phyloP scores from a whole-genome alignment of 805 yeast species.

The Candida loeiensis region DNA sequence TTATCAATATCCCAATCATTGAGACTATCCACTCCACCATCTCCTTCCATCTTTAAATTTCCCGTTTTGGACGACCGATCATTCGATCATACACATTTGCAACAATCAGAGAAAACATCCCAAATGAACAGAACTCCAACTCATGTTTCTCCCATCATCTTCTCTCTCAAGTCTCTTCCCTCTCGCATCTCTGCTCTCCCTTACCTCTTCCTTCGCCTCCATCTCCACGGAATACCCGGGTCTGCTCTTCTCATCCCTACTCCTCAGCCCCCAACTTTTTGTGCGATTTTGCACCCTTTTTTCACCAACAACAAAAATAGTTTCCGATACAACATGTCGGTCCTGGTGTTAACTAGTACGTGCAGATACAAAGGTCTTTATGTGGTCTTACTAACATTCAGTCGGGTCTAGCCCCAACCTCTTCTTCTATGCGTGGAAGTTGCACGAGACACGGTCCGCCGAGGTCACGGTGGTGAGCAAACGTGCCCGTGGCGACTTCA shows the following conservation, averaged over 20 bases:
- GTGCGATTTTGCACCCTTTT: conserved; percentile 1
- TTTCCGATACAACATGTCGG: background rate
- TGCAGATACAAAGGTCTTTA: background rate
- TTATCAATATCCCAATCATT: too few species aligned
- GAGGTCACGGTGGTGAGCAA: conserved; percentile 39
- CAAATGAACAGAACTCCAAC: too few species aligned
- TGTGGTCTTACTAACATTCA: conserved; percentile 12
- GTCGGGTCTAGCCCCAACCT: conserved; percentile 59
- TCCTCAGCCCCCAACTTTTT: conserved; percentile 3
- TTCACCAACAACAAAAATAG: background rate
- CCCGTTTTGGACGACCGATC: too few species aligned
- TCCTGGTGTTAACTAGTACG: conserved; percentile 3
- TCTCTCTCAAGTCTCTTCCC: too few species aligned
- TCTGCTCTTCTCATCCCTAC: conserved; percentile 11
- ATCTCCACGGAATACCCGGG: conserved; percentile 4
- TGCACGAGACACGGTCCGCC: conserved; percentile 41
- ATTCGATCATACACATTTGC: too few species aligned
- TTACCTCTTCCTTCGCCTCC: conserved; percentile 6
- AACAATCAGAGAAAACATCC: too few species aligned
- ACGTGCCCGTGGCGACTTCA: conserved; percentile 17
- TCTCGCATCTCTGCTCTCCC: too few species aligned
- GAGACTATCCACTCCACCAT: too few species aligned
- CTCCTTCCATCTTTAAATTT: too few species aligned
- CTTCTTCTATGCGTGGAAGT: conserved; percentile 57
- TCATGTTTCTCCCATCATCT: too few species aligned